Conservation (phyloP, 2,329 filamentous ascomycete genomes). For the Colletotrichum cordylinicola region DNA sequence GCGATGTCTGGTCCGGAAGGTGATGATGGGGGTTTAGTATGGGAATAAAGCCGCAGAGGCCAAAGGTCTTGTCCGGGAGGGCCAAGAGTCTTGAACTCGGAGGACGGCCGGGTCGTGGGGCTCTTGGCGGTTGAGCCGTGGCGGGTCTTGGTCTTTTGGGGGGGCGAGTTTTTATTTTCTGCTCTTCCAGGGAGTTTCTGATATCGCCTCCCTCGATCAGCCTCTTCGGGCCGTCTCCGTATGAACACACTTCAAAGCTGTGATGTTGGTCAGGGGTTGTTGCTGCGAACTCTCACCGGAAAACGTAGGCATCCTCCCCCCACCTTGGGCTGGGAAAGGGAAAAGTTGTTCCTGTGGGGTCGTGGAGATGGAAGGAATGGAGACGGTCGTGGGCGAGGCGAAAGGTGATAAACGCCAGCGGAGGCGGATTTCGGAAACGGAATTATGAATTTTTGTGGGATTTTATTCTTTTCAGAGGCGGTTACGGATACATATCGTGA, state of each 20-base stretch:
- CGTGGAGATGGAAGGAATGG: conserved; percentile 2
- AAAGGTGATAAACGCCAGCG: neutral
- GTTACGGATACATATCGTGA: neutral
- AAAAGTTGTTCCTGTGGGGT: neutral
- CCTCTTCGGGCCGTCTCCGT: neutral
- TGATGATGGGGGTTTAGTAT: neutral
- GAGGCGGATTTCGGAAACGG: neutral
- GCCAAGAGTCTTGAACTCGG: conserved; percentile 8
- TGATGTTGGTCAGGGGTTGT: neutral
- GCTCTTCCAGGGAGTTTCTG: neutral
- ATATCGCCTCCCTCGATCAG: neutral
- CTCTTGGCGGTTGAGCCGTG: neutral
- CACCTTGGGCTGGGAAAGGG: neutral
- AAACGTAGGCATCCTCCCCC: neutral
- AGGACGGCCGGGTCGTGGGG: conserved; percentile 12
- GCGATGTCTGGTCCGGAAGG: neutral
- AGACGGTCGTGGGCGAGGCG: neutral
- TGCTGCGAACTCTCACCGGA: conserved; percentile 8
- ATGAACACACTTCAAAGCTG: neutral
- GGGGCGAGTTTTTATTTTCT: neutral
- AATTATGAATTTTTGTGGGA: neutral
- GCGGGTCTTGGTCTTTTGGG: neutral
- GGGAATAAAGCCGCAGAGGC: neutral
- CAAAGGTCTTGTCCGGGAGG: neutral
- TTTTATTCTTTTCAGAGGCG: rapidly evolving